phyloP scores from a whole-genome alignment of 2,329 filamentous ascomycete species.

The Xylaria sp. region DNA sequence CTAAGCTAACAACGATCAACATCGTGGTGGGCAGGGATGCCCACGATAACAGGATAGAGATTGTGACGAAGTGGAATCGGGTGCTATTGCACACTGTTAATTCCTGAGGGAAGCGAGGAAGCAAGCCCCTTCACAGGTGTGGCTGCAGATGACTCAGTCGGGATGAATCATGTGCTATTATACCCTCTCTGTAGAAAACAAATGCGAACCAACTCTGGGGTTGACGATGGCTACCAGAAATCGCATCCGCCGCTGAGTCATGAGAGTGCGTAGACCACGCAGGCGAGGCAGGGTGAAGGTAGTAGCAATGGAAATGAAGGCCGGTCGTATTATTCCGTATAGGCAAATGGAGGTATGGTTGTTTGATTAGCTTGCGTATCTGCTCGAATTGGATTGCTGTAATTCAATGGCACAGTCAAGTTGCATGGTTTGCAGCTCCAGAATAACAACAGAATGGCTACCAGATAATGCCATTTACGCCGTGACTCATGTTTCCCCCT shows the following conservation, averaged over 20 bases:
- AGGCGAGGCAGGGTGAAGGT: too few species aligned
- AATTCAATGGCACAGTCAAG: neutral
- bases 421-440: slow-evolving; percentile 4
- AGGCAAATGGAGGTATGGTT: neutral
- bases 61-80: neutral
- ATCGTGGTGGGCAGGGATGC: slow-evolving; percentile 4
- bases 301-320: slow-evolving; percentile 4
- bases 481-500: slow-evolving; percentile 29
- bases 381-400: neutral
- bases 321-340: slow-evolving; percentile 17
- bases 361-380: neutral
- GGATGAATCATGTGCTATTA: slow-evolving; percentile 17
- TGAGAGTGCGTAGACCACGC: neutral
- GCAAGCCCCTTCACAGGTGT: neutral
- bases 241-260: slow-evolving; percentile 19
- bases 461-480: neutral
- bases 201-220: neutral
- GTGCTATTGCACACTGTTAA: neutral
- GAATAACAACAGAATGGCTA: neutral
- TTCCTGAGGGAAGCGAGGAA: neutral
- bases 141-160: slow-evolving; percentile 26
- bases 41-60: neutral
- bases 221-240: slow-evolving; percentile 2
- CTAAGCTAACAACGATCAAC: neutral
- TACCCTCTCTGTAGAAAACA: neutral